Evolutionary conservation across 2,329 filamentous ascomycete species (phyloP), one percentile per base, ranked within the genome.

Genomic region (Alternaria angustiovoidea): DNA sequence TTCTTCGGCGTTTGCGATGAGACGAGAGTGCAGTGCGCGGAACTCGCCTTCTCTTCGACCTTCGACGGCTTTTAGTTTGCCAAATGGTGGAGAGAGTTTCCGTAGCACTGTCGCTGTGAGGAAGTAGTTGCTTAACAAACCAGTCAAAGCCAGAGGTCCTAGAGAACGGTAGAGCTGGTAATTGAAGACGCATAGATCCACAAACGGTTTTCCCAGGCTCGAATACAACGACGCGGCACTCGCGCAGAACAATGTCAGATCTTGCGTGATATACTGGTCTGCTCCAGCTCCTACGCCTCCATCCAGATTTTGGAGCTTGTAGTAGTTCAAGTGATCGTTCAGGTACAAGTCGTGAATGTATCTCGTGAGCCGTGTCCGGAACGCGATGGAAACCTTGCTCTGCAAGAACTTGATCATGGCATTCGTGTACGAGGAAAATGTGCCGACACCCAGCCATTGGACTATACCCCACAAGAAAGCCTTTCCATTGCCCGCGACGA

Each of bases 381-480:
- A 99, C 34, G 96, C 94, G 67, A 99, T 99, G 7, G 94, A 97
- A 54, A 99, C 93, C 82, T 99, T 99, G 51, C 92, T 94, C 80
- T 99, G 94, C 64, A 99, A 86, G 80, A 92, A 99, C 79, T 98
- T 98, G 84, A 99, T 99, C 91, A 96, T 97, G 55, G 94, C 93
- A 78, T 99, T 99, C 51, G 94, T 97, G 75, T 99, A 99, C 0
- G 94, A 96, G 8, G 94, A 94, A 65, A 98, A 89, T 2, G 91
- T 92, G 42, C 95, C 95, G 36, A 99, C 89, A 3, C 94, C 93
- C 66, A 94, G 93, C 95, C 95, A 99, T 84, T 98, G 97, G 49
- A 90, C 78, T 47, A 99, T 90, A 6, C 95, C 95, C 88, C 90
- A 91, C 8, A 95, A 82, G 76, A 99, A 99, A 0, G 88, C 86